A percentile compares a stretch with the other conserved stretches of the same genome.
Evolutionary conservation across 2,329 filamentous ascomycete genomes (phyloP).

Genomic region (Paracoccidioides brasiliensis): DNA sequence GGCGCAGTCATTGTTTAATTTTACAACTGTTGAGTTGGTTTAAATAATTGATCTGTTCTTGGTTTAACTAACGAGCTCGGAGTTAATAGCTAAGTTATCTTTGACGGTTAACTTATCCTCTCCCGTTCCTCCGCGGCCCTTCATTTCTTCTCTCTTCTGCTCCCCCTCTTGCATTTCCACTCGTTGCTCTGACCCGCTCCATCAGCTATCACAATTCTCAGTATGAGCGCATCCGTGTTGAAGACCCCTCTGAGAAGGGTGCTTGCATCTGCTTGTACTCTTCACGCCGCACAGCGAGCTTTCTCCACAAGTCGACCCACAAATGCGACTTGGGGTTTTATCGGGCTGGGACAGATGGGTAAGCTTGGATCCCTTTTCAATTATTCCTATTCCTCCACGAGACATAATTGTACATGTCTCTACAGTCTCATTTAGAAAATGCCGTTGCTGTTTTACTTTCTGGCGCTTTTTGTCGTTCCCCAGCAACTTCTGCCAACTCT

Average conservation of each 20-base stretch:
- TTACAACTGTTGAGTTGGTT: no score
- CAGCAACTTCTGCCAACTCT: neutral
- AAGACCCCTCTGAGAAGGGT: constrained; percentile 5
- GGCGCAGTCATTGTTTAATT: no score
- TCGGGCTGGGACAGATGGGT: constrained; percentile 51
- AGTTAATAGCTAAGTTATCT: no score
- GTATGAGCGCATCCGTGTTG: constrained; percentile 2
- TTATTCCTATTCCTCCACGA: neutral
- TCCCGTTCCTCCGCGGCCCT: no score
- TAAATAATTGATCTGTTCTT: no score
- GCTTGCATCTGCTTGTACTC: constrained; percentile 1
- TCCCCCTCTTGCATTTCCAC: neutral
- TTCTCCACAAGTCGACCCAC: constrained; percentile 37
- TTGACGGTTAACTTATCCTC: no score
- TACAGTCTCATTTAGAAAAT: neutral
- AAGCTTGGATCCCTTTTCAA: constrained; percentile 15
- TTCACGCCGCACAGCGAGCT: constrained; percentile 13
- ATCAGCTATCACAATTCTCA: neutral
- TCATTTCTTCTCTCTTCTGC: neutral
- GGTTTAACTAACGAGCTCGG: no score
- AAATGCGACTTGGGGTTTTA: constrained; percentile 44
- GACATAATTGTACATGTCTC: neutral
- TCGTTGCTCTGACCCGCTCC: neutral
- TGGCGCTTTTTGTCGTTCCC: neutral
- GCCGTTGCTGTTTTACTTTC: no score